Evolutionary conservation across 768 basidiomycete species (phyloP).

Genomic region (Lentinus brumalis): DNA sequence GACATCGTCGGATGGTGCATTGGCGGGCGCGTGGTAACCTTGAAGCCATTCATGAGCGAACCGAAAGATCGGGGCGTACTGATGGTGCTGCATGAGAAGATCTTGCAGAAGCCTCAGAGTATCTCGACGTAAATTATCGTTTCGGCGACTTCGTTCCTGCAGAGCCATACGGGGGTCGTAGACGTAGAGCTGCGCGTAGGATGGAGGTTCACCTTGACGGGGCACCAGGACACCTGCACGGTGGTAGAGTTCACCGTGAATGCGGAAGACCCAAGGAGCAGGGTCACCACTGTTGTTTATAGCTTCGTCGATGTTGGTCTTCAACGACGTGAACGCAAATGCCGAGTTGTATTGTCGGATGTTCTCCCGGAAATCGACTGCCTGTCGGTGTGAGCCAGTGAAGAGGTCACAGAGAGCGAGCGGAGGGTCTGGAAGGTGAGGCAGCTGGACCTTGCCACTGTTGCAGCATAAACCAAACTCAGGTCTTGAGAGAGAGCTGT

Average conservation of each 20-base stretch:
- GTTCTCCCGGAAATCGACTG: slow-evolving; percentile 36
- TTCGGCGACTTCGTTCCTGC: slow-evolving; percentile 19
- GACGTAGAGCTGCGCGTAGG: slow-evolving; percentile 45
- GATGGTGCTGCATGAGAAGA: neutral
- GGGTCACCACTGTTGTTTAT: slow-evolving; percentile 28
- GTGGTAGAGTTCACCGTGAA: slow-evolving; percentile 42
- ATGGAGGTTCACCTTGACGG: slow-evolving; percentile 18
- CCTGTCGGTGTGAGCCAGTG: slow-evolving; percentile 9
- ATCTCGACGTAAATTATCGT: slow-evolving; percentile 5
- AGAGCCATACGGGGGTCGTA: slow-evolving; percentile 41
- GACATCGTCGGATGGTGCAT: slow-evolving; percentile 17
- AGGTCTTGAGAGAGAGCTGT: slow-evolving; percentile 19
- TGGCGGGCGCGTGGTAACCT: neutral
- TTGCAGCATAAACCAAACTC: slow-evolving; percentile 40
- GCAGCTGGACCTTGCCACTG: slow-evolving; percentile 35
- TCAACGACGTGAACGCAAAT: slow-evolving; percentile 42
- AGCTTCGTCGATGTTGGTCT: slow-evolving; percentile 32
- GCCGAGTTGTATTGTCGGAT: slow-evolving; percentile 46
- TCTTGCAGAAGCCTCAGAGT: slow-evolving; percentile 19
- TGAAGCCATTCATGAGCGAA: slow-evolving; percentile 20
- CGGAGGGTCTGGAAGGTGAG: slow-evolving; percentile 27
- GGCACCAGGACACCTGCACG: slow-evolving; percentile 36
- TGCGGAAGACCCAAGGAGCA: slow-evolving; percentile 37
- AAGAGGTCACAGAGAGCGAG: slow-evolving; percentile 25
- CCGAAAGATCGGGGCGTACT: slow-evolving; percentile 12